Evolutionary conservation across 768 basidiomycete genomes (phyloP).

Genomic region (Filobasidium floriforme): DNA sequence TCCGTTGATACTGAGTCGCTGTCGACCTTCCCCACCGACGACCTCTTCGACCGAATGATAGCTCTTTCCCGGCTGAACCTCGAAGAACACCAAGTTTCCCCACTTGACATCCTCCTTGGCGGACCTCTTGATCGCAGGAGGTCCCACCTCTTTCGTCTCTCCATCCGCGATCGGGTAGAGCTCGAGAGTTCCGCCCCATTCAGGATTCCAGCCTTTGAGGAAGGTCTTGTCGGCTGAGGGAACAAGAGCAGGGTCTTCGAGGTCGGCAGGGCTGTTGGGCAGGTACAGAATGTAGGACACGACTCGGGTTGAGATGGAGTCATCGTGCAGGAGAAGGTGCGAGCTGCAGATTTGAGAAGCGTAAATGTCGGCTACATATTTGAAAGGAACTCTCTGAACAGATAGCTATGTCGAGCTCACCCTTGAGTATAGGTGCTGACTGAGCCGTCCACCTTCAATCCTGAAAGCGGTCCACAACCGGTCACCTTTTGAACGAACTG

Average conservation of each 20-base stretch:
- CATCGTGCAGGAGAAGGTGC: constrained; percentile 92
- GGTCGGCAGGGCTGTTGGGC: constrained; percentile 50
- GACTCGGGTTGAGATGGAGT: constrained; percentile 87
- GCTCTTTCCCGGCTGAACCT: constrained; percentile 86
- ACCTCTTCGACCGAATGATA: constrained; percentile 98
- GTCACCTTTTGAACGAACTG: constrained; percentile 75
- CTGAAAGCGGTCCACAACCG: constrained; percentile 83
- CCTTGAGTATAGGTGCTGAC: constrained; percentile 84
- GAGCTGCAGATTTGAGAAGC: constrained; percentile 27
- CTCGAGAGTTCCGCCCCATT: constrained; percentile 90
- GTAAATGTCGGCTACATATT: background rate
- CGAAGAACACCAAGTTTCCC: constrained; percentile 49
- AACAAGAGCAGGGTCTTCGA: constrained; percentile 32
- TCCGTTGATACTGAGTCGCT: constrained; percentile 81
- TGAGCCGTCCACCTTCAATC: constrained; percentile 88
- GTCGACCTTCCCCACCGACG: constrained; percentile 68
- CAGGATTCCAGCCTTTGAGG: constrained; percentile 62
- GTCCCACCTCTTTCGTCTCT: constrained; percentile 52
- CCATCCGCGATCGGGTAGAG: constrained; percentile 66
- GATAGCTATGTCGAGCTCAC: constrained; percentile 49
- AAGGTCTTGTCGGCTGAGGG: constrained; percentile 36
- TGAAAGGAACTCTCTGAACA: background rate
- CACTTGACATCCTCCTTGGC: constrained; percentile 44
- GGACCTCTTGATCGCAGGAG: constrained; percentile 51
- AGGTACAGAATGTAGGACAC: constrained; percentile 97